These are phyloP conservation scores for Forsythia viridissima DNA, from an alignment of 257 asterid genomes.

Conservation along the genomic window DNA sequence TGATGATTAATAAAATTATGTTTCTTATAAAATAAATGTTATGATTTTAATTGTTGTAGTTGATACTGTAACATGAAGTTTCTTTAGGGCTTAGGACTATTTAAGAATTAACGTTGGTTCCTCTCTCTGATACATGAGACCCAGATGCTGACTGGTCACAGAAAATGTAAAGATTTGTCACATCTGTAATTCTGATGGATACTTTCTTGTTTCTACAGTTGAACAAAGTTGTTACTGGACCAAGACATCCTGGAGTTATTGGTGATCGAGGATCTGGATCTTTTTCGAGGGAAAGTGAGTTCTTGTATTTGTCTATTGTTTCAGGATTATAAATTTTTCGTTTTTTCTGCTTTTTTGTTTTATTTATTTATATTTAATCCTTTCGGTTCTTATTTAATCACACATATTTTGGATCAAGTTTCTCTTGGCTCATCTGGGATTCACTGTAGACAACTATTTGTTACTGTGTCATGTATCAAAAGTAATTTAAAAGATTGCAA, in stretches of 20 bases:
- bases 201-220: constrained; percentile 49
- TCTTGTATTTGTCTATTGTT: not conserved
- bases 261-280: constrained; percentile 97
- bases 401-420: not conserved
- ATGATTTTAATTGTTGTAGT: not conserved
- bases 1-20: not conserved
- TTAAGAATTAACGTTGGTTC: not conserved
- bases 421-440: not conserved
- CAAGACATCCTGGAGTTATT: constrained; percentile 87
- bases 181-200: not conserved
- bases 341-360: not conserved
- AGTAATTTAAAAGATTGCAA: not conserved
- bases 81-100: not conserved
- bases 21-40: not conserved
- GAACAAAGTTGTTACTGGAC: constrained; percentile 82
- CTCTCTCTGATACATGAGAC: not conserved
- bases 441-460: not conserved
- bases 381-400: not conserved
- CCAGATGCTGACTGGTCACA: not conserved
- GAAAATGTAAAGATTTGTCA: not conserved
- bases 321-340: not conserved
- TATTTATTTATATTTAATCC: not conserved
- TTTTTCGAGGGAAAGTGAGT: constrained; percentile 90
- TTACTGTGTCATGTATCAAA: not conserved
- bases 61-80: not conserved